A percentile compares a stretch with the other conserved stretches of the same genome.
Evolutionary conservation across 805 yeast species (phyloP).

Genomic region (Jamesozyma piceae): DNA sequence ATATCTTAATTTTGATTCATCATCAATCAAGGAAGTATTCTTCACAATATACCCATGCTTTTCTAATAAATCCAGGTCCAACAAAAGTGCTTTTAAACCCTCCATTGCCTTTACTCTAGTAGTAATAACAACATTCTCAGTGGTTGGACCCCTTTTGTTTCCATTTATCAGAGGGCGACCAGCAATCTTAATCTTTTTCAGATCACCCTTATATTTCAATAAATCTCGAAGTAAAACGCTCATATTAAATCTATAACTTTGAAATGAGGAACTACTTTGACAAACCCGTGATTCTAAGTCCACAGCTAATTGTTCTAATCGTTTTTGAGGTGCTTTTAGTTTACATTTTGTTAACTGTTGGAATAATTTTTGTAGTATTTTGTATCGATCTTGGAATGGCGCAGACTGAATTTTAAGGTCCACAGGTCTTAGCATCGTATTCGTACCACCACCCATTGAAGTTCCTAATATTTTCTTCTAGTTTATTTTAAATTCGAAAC

Average conservation of each 20-base stretch:
- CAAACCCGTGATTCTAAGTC: slow-evolving; percentile 24
- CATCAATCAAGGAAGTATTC: slow-evolving; percentile 1
- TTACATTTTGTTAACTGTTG: slow-evolving; percentile 15
- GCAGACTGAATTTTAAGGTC: slow-evolving; percentile 26
- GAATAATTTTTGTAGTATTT: slow-evolving; percentile 23
- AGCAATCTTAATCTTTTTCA: slow-evolving; percentile 16
- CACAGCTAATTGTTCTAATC: slow-evolving; percentile 16
- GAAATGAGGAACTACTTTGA: slow-evolving; percentile 19
- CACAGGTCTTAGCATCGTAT: slow-evolving; percentile 17
- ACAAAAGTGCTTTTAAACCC: slow-evolving; percentile 12
- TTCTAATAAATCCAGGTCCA: slow-evolving; percentile 12
- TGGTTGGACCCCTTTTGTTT: neutral
- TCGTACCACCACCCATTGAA: neutral
- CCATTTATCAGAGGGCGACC: slow-evolving; percentile 12
- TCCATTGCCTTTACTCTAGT: slow-evolving; percentile 14
- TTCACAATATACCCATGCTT: slow-evolving; percentile 22
- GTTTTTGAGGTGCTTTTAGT: slow-evolving; percentile 7
- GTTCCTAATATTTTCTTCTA: neutral
- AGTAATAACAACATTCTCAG: neutral
- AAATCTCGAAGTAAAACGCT: slow-evolving; percentile 27
- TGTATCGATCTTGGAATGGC: slow-evolving; percentile 26
- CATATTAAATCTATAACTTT: slow-evolving; percentile 27
- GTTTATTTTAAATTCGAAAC: too few species aligned
- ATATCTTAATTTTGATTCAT: slow-evolving; percentile 1
- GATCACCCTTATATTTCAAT: slow-evolving; percentile 22